phyloP scores from a whole-genome alignment of 1,284 basidiomycete species.

The Hymenochaete sp. region DNA sequence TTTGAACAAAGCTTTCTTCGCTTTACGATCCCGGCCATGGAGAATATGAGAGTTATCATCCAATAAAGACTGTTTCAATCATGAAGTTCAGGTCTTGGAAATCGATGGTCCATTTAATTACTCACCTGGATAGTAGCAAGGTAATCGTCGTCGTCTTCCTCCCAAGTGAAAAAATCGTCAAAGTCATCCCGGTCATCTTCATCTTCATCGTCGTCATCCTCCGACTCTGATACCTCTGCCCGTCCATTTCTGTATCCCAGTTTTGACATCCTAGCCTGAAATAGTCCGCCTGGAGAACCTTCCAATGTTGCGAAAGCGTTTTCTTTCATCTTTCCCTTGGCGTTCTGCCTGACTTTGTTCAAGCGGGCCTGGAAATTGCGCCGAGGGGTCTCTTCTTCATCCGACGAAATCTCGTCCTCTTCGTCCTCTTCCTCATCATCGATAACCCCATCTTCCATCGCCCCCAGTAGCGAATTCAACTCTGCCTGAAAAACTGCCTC shows the following conservation, averaged over 20 bases:
- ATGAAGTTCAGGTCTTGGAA: background rate
- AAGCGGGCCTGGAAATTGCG: slow-evolving; percentile 48
- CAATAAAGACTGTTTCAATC: slow-evolving; percentile 34
- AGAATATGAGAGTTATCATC: slow-evolving; percentile 35
- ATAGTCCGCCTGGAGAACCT: slow-evolving; percentile 1
- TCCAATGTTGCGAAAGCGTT: background rate
- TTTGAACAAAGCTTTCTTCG: slow-evolving; percentile 51
- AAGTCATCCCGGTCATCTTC: slow-evolving; percentile 6
- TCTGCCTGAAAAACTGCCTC: slow-evolving; percentile 26
- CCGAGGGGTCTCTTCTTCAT: slow-evolving; percentile 35
- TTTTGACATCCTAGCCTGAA: slow-evolving; percentile 16
- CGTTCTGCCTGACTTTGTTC: slow-evolving; percentile 32
- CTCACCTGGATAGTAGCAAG: slow-evolving; percentile 54
- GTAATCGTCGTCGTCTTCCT: slow-evolving; percentile 57
- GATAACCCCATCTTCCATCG: slow-evolving; percentile 25
- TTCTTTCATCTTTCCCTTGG: slow-evolving; percentile 14
- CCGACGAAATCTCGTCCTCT: slow-evolving; percentile 28
- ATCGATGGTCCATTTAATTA: slow-evolving; percentile 11
- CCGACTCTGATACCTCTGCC: slow-evolving; percentile 25
- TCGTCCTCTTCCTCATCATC: slow-evolving; percentile 23
- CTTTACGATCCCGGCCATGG: slow-evolving; percentile 37
- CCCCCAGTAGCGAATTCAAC: slow-evolving; percentile 29
- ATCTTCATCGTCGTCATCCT: slow-evolving; percentile 27
- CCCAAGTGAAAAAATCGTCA: slow-evolving; percentile 33
- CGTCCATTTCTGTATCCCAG: slow-evolving; percentile 21